Conservation (phyloP, 345 rosid genomes). For the Aethionema arabicum region DNA sequence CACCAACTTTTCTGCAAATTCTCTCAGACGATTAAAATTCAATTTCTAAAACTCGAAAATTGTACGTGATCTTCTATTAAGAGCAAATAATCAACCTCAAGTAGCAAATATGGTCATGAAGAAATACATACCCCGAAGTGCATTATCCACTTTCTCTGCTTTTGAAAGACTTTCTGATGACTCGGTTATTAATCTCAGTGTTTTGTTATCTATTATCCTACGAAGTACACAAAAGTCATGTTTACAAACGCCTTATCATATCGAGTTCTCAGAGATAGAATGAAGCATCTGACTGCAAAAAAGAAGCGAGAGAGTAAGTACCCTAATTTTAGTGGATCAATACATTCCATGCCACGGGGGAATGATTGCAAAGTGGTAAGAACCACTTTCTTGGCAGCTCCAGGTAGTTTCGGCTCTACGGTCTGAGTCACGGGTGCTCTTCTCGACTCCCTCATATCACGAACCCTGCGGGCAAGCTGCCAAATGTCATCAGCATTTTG, state of each 20-base stretch:
- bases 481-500: slow-evolving; percentile 18
- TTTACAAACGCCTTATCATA: slow-evolving; percentile 18
- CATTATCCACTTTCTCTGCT: slow-evolving; percentile 59
- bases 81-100: slow-evolving; percentile 6
- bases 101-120: background rate
- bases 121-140: slow-evolving; percentile 64
- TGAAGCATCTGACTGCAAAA: slow-evolving; percentile 4
- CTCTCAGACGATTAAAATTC: background rate
- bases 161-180: slow-evolving; percentile 59
- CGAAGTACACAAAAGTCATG: slow-evolving; percentile 18
- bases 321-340: slow-evolving; percentile 97
- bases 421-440: slow-evolving; percentile 77
- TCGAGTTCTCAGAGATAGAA: background rate
- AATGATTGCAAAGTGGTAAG: slow-evolving; percentile 71
- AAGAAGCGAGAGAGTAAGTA: slow-evolving; percentile 26
- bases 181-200: slow-evolving; percentile 80
- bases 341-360: slow-evolving; percentile 95
- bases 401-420: slow-evolving; percentile 59
- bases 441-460: slow-evolving; percentile 92
- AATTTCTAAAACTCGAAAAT: slow-evolving; percentile 1
- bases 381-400: slow-evolving; percentile 42
- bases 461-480: slow-evolving; percentile 92
- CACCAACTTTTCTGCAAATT: slow-evolving; percentile 78
- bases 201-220: slow-evolving; percentile 89
- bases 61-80: background rate